A percentile compares a stretch with the other conserved stretches of the same genome.
Conservation (phyloP, 2,329 filamentous ascomycete genomes). For the Nothomitra cinnamomea region DNA sequence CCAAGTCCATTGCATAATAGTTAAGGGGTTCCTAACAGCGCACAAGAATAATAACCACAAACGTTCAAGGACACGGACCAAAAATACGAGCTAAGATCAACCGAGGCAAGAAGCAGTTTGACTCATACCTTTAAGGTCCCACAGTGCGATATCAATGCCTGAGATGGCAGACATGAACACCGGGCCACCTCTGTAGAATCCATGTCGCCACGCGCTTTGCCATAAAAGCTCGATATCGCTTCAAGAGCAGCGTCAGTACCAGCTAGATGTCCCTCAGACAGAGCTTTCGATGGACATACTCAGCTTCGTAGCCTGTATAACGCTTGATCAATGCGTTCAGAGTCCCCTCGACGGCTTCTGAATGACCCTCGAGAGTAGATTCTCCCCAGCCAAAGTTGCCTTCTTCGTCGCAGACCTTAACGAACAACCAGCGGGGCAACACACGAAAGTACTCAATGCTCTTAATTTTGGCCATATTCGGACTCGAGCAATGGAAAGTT, state of each 20-base stretch:
- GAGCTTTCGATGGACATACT: conserved; percentile 29
- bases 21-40: not conserved
- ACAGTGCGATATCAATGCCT: conserved; percentile 64
- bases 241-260: conserved; percentile 3
- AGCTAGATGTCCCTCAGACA: not conserved
- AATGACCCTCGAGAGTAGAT: conserved; percentile 56
- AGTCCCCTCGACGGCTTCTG: conserved; percentile 56
- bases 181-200: conserved; percentile 62
- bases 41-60: not conserved
- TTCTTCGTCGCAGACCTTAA: conserved; percentile 53
- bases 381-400: conserved; percentile 57
- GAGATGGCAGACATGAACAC: conserved; percentile 67
- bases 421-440: conserved; percentile 59
- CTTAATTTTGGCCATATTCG: conserved; percentile 42
- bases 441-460: conserved; percentile 58
- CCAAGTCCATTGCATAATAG: not conserved
- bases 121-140: conserved; percentile 49
- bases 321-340: conserved; percentile 47
- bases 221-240: conserved; percentile 69
- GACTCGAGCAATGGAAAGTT: not conserved
- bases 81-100: not conserved
- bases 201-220: conserved; percentile 53
- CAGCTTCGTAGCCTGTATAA: conserved; percentile 50
- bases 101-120: not conserved
- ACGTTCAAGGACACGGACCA: not conserved